Conservation (phyloP, 2,329 filamentous ascomycete species). For the Neopestalotiopsis clavispora region DNA sequence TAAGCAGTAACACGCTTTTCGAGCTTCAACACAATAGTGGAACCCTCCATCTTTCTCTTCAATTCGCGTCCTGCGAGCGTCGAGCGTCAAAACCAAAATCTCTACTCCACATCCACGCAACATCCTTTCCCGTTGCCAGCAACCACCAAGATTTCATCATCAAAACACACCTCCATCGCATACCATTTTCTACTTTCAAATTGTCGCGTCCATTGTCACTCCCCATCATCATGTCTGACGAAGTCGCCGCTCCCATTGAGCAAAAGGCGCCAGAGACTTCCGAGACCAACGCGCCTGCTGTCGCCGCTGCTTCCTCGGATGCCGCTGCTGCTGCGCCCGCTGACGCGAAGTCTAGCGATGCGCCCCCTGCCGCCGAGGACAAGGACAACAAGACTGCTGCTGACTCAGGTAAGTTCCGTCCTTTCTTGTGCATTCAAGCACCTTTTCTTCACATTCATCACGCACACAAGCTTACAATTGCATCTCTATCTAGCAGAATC, state of each 20-base stretch:
- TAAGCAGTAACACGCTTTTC: constrained; percentile 12
- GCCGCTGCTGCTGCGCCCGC: constrained; percentile 14
- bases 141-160: not conserved
- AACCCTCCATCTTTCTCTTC: not conserved
- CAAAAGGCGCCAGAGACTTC: constrained; percentile 15
- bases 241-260: constrained; percentile 29
- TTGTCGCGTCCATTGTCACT: constrained; percentile 8
- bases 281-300: constrained; percentile 17
- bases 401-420: constrained; percentile 16
- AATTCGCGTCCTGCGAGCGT: constrained; percentile 4
- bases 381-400: constrained; percentile 20
- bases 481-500: constrained; percentile 22
- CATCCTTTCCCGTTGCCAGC: not conserved
- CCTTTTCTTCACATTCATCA: not conserved
- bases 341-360: not conserved
- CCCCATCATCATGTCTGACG: constrained; percentile 33
- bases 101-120: constrained; percentile 12
- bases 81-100: constrained; percentile 9
- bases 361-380: constrained; percentile 22
- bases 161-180: constrained; percentile 6
- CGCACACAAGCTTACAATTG: constrained; percentile 29
- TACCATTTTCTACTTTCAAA: not conserved
- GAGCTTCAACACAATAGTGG: constrained; percentile 13
- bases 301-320: not conserved
- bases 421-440: not conserved